A percentile compares a stretch with the other conserved stretches of the same genome.
phyloP scores from a whole-genome alignment of 2,329 filamentous ascomycete species.

The Trichoderma cornu-damae region DNA sequence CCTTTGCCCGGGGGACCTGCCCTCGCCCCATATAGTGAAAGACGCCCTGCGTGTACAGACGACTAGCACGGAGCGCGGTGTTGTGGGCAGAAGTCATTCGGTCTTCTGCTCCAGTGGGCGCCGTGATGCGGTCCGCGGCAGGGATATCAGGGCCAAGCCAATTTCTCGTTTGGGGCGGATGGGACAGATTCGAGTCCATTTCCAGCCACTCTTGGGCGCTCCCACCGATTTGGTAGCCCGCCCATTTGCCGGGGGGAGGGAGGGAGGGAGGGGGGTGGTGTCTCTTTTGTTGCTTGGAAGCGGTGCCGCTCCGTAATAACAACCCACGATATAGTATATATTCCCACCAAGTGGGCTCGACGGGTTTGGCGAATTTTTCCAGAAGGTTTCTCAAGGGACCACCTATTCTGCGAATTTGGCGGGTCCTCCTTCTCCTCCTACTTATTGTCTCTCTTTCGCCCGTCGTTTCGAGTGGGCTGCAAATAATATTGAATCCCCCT shows the following conservation, averaged over 20 bases:
- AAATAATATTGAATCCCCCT: background rate
- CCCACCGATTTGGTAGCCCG: slow-evolving; percentile 18
- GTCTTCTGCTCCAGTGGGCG: background rate
- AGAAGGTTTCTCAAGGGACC: slow-evolving; percentile 8
- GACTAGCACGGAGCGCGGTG: background rate
- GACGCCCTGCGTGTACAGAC: background rate
- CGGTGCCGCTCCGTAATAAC: background rate
- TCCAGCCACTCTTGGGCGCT: slow-evolving; percentile 12
- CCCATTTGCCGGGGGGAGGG: slow-evolving; percentile 1
- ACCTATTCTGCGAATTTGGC: background rate
- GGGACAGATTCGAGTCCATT: slow-evolving; percentile 7
- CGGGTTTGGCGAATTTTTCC: slow-evolving; percentile 13
- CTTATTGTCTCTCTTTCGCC: background rate
- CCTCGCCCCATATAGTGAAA: background rate
- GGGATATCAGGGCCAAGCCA: background rate
- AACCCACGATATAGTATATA: slow-evolving; percentile 9
- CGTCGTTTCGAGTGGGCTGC: background rate
- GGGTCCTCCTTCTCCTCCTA: background rate
- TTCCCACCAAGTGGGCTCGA: slow-evolving; percentile 12
- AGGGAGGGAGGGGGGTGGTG: no score
- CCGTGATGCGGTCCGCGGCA: slow-evolving; percentile 7
- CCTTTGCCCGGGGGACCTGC: background rate
- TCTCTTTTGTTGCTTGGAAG: background rate
- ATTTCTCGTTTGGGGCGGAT: background rate
- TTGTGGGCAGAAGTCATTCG: background rate